Evolutionary conservation across 257 asterid genomes (phyloP), one percentile per base, ranked within the genome.

Genomic region (Dorcoceras hygrometricum): DNA sequence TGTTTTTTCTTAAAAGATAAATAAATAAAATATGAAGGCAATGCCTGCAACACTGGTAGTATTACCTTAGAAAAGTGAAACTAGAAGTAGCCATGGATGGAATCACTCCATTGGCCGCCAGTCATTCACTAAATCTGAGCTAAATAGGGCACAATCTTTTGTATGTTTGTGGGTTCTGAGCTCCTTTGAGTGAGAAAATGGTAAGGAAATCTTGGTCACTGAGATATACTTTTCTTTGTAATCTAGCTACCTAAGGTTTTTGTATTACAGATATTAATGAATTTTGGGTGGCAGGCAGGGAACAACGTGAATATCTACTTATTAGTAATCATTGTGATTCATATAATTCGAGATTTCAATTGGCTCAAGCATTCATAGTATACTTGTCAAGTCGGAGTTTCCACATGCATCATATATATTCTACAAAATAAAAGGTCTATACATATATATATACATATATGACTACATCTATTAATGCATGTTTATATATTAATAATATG

Each of bases 131-230:
- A 78, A 75, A 82, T 86, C 93, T 80, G 46, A 75, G 67, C 76
- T 74, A 83, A 68, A 77, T 73, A 54, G n/a, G 71, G 83, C 78
- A 80, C 80, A 81, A 87, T 84, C 88, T 87, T 82, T 84, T 84
- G 87, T 81, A 78, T 82, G 81, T 77, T 80, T 63, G 27, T 67
- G 81, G 62, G 32, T 31, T 75, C 89, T 84, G 81, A 66, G 57
- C 50, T 59, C 36, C 67, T 24, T 70, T 14, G 48, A 12, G 20
- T 62, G 57, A 51, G 75, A 68, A 78, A 78, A 75, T 73, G 89
- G 87, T 31, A 80, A 84, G 29, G 14, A 75, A 79, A 77, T 80
- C 83, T 80, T 70, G 80, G 39, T 64, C 63, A 70, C 73, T 79
- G 72, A 58, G 75, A 77, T 81, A 57, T 29, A 66, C 71, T 76